phyloP scores from a whole-genome alignment of 2,329 filamentous ascomycete species.

The Paecilomyces niveus region DNA sequence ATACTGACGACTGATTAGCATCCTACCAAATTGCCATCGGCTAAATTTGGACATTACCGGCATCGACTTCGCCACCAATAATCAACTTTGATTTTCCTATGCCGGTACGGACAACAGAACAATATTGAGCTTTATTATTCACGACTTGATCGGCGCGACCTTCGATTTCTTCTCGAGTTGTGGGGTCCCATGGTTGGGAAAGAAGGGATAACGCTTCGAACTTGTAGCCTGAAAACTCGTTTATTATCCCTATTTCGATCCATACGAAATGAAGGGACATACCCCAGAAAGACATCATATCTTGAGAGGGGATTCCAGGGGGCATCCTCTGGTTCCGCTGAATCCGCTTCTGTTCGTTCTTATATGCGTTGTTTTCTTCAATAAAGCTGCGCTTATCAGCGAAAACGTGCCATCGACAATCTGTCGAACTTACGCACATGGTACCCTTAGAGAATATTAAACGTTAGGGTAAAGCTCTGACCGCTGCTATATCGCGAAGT shows the following conservation, averaged over 20 bases:
- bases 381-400: constrained; percentile 61
- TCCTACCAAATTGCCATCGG: neutral
- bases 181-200: constrained; percentile 65
- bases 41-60: constrained; percentile 42
- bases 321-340: constrained; percentile 47
- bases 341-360: constrained; percentile 53
- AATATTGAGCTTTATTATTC: constrained; percentile 90
- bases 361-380: constrained; percentile 78
- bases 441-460: constrained; percentile 39
- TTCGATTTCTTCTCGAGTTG: constrained; percentile 71
- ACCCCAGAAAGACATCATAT: constrained; percentile 94
- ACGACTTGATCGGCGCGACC: constrained; percentile 62
- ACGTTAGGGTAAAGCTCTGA: constrained; percentile 11
- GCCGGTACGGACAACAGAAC: constrained; percentile 83
- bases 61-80: constrained; percentile 90
- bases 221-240: constrained; percentile 66
- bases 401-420: neutral
- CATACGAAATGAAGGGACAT: constrained; percentile 11
- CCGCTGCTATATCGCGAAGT: constrained; percentile 4
- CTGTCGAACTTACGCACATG: constrained; percentile 38
- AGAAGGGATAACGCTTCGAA: constrained; percentile 83
- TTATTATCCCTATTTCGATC: constrained; percentile 1
- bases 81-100: constrained; percentile 70
- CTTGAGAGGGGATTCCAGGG: constrained; percentile 55
- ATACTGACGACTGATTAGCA: constrained; percentile 47